A percentile compares a stretch with the other conserved stretches of the same genome.
Conservation (phyloP, 2,329 filamentous ascomycete species). For the Colletotrichum acutatum region DNA sequence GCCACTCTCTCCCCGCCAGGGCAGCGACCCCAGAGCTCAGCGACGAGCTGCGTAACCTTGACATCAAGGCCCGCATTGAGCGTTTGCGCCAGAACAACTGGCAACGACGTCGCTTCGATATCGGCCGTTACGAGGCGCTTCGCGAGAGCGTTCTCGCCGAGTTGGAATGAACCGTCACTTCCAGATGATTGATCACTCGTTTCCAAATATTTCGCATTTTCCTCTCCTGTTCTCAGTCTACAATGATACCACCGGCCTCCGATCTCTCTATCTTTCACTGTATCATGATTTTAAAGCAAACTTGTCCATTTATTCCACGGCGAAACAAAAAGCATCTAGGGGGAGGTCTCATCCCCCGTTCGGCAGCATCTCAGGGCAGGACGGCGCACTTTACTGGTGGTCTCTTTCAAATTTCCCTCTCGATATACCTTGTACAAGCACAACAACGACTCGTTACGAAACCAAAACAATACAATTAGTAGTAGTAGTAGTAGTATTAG, state of each 20-base stretch:
- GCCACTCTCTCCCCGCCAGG: slow-evolving; percentile 31
- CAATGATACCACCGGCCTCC: slow-evolving; percentile 27
- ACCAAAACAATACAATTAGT: neutral
- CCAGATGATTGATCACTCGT: slow-evolving; percentile 5
- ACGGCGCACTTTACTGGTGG: neutral
- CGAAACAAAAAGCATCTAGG: slow-evolving; percentile 5
- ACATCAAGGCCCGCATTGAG: slow-evolving; percentile 64
- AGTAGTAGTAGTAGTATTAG: slow-evolving; percentile 16
- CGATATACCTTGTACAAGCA: slow-evolving; percentile 27
- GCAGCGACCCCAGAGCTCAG: slow-evolving; percentile 36
- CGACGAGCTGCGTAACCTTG: slow-evolving; percentile 51
- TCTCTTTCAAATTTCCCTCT: neutral
- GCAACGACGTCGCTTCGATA: slow-evolving; percentile 66
- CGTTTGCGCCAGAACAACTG: slow-evolving; percentile 64
- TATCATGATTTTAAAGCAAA: neutral
- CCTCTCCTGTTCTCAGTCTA: neutral
- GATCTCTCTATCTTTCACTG: neutral
- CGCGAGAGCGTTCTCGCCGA: slow-evolving; percentile 64
- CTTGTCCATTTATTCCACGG: neutral
- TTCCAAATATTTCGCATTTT: neutral
- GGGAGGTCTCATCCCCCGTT: neutral
- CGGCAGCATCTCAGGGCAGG: neutral
- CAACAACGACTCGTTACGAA: slow-evolving; percentile 26
- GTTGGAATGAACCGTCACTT: slow-evolving; percentile 44
- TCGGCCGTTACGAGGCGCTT: slow-evolving; percentile 62